Conservation (phyloP, 306 rosid species). For the Trichosanthes truncata region DNA sequence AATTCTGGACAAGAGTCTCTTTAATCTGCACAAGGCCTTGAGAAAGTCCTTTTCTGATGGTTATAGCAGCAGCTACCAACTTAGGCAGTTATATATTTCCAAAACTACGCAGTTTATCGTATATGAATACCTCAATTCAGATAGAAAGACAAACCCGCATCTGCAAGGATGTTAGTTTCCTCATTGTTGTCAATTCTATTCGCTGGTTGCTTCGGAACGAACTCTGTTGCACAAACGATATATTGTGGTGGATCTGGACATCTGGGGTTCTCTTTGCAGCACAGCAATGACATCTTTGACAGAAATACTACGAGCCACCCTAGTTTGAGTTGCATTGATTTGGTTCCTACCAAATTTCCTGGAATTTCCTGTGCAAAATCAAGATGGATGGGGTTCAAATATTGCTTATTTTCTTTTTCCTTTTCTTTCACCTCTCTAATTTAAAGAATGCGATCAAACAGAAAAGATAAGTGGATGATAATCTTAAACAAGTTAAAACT, state of each 20-base stretch:
- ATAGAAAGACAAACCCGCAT: neutral
- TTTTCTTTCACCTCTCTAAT: neutral
- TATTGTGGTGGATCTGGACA: slow-evolving; percentile 60
- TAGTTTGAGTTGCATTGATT: slow-evolving; percentile 28
- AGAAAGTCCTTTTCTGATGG: neutral
- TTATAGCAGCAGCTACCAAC: neutral
- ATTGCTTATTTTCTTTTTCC: neutral
- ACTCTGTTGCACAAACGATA: slow-evolving; percentile 54
- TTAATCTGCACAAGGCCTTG: neutral
- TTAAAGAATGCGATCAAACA: neutral
- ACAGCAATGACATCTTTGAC: slow-evolving; percentile 79
- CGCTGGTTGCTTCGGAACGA: slow-evolving; percentile 32
- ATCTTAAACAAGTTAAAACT: neutral
- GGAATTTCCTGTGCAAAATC: slow-evolving; percentile 31
- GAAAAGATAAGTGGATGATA: neutral
- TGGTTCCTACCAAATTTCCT: slow-evolving; percentile 58
- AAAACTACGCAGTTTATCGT: neutral
- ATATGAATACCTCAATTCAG: neutral
- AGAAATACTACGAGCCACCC: slow-evolving; percentile 51
- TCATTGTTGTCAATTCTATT: slow-evolving; percentile 12
- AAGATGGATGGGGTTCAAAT: neutral
- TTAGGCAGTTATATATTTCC: neutral
- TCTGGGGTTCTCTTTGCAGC: slow-evolving; percentile 88
- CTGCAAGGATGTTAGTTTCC: neutral
- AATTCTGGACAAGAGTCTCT: neutral